Percentiles rank a stretch among this genome's conserved stretches.
Evolutionary conservation across 257 asterid species (phyloP).

Genomic region (Ligustrum vulgare): DNA sequence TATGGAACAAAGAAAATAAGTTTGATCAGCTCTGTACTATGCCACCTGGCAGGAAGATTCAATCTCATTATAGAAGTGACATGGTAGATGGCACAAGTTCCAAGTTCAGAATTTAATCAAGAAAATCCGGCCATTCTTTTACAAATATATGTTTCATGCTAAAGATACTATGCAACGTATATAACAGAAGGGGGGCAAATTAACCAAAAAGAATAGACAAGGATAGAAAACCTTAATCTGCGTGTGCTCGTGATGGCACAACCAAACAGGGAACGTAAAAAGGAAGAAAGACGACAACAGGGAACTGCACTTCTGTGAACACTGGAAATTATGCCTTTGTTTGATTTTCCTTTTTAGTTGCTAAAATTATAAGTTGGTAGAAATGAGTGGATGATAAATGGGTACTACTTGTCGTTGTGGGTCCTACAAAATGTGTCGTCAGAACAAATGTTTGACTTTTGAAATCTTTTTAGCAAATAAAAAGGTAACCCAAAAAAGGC

Average conservation of each 20-base stretch:
- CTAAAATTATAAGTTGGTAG: no score
- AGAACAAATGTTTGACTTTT: no score
- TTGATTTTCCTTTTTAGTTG: no score
- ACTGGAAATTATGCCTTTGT: background rate
- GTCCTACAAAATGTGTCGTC: no score
- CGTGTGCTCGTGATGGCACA: slow-evolving; percentile 7
- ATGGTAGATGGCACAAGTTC: slow-evolving; percentile 3
- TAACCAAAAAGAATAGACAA: slow-evolving; percentile 3
- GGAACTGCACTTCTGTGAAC: slow-evolving; percentile 1
- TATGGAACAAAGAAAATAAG: slow-evolving; percentile 22
- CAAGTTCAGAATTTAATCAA: slow-evolving; percentile 10
- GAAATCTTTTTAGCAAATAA: no score
- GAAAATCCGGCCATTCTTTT: background rate
- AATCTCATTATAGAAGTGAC: background rate
- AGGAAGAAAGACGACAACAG: slow-evolving; percentile 3
- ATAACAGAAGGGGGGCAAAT: background rate
- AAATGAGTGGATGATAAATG: no score
- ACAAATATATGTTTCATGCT: background rate
- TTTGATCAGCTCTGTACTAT: slow-evolving; percentile 16
- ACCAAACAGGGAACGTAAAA: background rate
- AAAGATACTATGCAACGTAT: slow-evolving; percentile 14
- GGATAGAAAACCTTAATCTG: slow-evolving; percentile 14
- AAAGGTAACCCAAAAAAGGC: no score
- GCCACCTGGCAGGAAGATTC: slow-evolving; percentile 11
- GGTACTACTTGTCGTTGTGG: no score